Conservation (phyloP, 768 basidiomycete genomes). For the Russula sp. region DNA sequence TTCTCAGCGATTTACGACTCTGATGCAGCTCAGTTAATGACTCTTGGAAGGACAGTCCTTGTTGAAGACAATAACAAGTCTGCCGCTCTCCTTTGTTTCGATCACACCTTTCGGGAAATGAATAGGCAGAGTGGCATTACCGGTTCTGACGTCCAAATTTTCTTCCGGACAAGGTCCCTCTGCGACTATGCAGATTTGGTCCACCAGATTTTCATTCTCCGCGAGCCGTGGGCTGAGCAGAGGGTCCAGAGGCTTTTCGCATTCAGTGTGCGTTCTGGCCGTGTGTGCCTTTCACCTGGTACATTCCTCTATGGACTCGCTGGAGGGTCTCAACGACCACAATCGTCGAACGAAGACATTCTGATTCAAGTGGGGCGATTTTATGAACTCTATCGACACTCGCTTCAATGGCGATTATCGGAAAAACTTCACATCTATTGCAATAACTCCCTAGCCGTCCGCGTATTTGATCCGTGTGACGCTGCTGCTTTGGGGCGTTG, state of each 20-base stretch:
- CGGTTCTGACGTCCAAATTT: slow-evolving; percentile 2
- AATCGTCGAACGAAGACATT: neutral
- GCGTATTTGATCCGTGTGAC: slow-evolving; percentile 26
- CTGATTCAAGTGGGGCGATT: slow-evolving; percentile 12
- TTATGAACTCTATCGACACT: neutral
- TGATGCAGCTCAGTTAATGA: neutral
- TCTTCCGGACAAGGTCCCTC: neutral
- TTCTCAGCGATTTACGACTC: slow-evolving; percentile 13
- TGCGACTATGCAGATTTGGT: slow-evolving; percentile 11
- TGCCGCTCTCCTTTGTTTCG: slow-evolving; percentile 27
- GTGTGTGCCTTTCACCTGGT: slow-evolving; percentile 12
- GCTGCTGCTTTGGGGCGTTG: slow-evolving; percentile 4
- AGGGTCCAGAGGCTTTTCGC: slow-evolving; percentile 12
- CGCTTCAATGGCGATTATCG: slow-evolving; percentile 16
- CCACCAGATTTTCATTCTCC: neutral
- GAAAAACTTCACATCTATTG: slow-evolving; percentile 10
- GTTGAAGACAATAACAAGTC: neutral
- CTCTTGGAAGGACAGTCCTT: neutral
- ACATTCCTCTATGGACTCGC: slow-evolving; percentile 12
- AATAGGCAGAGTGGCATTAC: neutral
- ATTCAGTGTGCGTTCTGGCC: slow-evolving; percentile 12
- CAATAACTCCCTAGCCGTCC: slow-evolving; percentile 9
- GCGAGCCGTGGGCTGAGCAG: slow-evolving; percentile 5
- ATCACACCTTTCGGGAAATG: slow-evolving; percentile 15
- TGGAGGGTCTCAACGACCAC: neutral